These are phyloP conservation scores for Thielaviopsis euricoi DNA, from an alignment of 2,329 filamentous ascomycete genomes.

Conservation along the genomic window DNA sequence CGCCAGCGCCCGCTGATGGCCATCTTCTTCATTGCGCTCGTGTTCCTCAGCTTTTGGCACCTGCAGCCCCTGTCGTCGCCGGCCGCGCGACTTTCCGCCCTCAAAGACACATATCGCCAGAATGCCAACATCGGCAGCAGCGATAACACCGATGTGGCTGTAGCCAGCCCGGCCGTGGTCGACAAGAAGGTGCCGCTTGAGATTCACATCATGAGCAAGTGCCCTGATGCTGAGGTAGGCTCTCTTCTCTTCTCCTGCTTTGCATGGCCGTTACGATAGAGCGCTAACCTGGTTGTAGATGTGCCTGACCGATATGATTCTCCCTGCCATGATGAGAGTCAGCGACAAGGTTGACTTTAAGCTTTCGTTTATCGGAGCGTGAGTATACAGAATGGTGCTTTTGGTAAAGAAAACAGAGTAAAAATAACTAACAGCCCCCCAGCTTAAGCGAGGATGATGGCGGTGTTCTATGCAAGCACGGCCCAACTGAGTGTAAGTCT, in stretches of 20 bases:
- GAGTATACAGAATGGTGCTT: conserved; percentile 21
- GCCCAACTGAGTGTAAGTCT: conserved; percentile 55
- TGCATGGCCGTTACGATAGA: background rate
- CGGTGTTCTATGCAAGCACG: conserved; percentile 77
- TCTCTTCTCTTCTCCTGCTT: conserved; percentile 13
- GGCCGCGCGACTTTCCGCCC: background rate
- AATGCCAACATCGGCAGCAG: background rate
- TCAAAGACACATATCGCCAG: conserved; percentile 1
- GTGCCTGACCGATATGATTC: conserved; percentile 62
- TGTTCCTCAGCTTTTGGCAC: conserved; percentile 8
- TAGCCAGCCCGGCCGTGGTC: background rate
- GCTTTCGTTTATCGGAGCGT: conserved; percentile 78
- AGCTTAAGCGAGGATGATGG: conserved; percentile 53
- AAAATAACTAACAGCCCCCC: background rate
- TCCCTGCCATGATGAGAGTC: conserved; percentile 74
- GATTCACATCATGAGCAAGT: conserved; percentile 95
- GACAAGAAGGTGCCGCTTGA: conserved; percentile 54
- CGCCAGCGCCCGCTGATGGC: conserved; percentile 9
- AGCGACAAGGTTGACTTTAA: conserved; percentile 78
- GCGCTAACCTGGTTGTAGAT: conserved; percentile 26
- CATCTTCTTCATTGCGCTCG: conserved; percentile 14
- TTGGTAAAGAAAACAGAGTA: too few relatives aligned
- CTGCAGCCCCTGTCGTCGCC: conserved; percentile 5
- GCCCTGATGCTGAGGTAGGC: conserved; percentile 60
- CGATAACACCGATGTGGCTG: background rate